phyloP scores from a whole-genome alignment of 1,284 basidiomycete genomes.

The Ustilago lituana region DNA sequence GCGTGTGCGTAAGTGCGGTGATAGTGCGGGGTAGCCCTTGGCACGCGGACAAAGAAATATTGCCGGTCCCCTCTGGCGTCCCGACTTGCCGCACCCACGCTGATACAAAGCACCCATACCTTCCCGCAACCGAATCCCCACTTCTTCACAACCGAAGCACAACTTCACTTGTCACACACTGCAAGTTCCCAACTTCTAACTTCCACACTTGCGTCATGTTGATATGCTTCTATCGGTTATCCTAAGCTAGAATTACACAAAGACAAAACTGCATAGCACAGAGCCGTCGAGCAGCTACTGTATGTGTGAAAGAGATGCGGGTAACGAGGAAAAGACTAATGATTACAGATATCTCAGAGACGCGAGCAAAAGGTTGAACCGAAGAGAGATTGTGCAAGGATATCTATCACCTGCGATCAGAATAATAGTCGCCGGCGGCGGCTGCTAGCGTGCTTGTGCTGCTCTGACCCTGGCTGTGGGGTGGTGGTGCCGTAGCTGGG shows the following conservation, averaged over 20 bases:
- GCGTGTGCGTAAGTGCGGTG: too few species aligned
- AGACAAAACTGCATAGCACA: neutral
- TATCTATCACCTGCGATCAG: constrained; percentile 17
- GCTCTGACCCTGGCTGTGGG: constrained; percentile 26
- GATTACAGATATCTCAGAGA: constrained; percentile 7
- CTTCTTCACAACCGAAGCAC: constrained; percentile 3
- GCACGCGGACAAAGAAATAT: too few species aligned
- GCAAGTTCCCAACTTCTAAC: too few species aligned
- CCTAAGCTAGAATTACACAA: constrained; percentile 3
- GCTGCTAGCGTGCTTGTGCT: constrained; percentile 38
- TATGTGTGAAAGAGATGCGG: neutral
- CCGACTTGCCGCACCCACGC: constrained; percentile 1
- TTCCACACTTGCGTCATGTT: too few species aligned
- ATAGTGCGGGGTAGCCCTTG: too few species aligned
- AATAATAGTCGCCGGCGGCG: constrained; percentile 34
- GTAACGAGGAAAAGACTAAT: neutral
- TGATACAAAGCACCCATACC: neutral
- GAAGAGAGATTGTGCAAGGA: neutral
- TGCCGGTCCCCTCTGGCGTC: constrained; percentile 1
- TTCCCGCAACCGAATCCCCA: neutral
- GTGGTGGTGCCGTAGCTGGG: constrained; percentile 1
- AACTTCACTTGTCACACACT: neutral
- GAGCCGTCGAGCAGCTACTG: too few species aligned
- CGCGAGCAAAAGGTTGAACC: neutral
- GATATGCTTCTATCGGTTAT: too few species aligned